These are phyloP conservation scores for Solanum etuberosum DNA, from an alignment of 257 asterid genomes.

Conservation along the genomic window DNA sequence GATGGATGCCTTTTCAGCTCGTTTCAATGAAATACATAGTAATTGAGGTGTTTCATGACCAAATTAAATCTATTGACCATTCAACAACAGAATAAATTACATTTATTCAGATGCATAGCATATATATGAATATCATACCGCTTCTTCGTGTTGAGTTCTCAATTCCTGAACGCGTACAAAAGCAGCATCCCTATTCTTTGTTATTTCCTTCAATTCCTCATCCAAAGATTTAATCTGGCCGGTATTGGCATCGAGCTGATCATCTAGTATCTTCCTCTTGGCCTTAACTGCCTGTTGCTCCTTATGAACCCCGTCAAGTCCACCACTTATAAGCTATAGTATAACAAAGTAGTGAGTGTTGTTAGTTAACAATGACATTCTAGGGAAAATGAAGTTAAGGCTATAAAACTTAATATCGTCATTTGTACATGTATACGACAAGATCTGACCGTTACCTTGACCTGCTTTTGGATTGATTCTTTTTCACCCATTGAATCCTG, in stretches of 20 bases:
- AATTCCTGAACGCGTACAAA: conserved; percentile 37
- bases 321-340: conserved; percentile 57
- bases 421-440: neutral
- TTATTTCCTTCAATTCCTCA: conserved; percentile 46
- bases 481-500: conserved; percentile 78
- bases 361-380: neutral
- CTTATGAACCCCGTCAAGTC: conserved; percentile 72
- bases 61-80: neutral
- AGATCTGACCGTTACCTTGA: conserved; percentile 44
- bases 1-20: neutral
- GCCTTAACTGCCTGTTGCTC: conserved; percentile 52
- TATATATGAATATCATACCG: conserved; percentile 32
- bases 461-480: conserved; percentile 66
- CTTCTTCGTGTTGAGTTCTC: conserved; percentile 65
- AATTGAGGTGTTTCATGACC: neutral
- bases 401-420: neutral
- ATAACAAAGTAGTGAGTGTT: neutral
- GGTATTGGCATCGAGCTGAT: conserved; percentile 37
- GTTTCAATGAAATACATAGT: neutral
- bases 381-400: neutral
- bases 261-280: conserved; percentile 56
- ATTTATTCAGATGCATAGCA: neutral
- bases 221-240: conserved; percentile 37
- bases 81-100: neutral
- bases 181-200: conserved; percentile 47